Percentiles rank a stretch among this genome's conserved stretches.
Conservation (phyloP, 2,329 filamentous ascomycete species). For the Kalmusia sp. region DNA sequence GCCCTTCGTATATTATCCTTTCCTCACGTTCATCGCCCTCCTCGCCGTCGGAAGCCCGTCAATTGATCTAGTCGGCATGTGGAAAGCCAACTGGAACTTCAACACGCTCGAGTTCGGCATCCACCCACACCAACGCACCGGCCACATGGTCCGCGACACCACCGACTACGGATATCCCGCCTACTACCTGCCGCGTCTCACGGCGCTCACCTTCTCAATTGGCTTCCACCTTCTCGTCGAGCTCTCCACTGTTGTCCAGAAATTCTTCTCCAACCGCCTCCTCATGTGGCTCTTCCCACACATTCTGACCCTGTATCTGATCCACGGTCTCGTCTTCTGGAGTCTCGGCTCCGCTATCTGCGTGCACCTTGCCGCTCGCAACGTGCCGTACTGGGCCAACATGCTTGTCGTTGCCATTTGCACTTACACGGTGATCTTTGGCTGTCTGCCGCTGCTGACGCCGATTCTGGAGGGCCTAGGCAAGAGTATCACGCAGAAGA, state of each 20-base stretch:
- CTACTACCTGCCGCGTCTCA: constrained; percentile 51
- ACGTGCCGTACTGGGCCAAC: constrained; percentile 36
- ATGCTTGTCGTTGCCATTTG: constrained; percentile 32
- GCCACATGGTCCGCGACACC: constrained; percentile 40
- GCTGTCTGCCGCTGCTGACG: constrained; percentile 35
- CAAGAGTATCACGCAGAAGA: constrained; percentile 35
- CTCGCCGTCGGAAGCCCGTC: constrained; percentile 32
- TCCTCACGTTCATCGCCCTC: constrained; percentile 31
- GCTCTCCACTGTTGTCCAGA: constrained; percentile 43
- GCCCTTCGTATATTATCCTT: constrained; percentile 41
- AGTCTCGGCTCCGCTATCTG: constrained; percentile 36
- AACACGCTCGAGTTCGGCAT: constrained; percentile 47
- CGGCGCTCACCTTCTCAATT: constrained; percentile 45
- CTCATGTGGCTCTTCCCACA: constrained; percentile 52
- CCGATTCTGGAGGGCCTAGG: constrained; percentile 40
- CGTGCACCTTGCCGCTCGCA: constrained; percentile 28
- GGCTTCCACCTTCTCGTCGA: constrained; percentile 37
- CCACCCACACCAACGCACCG: constrained; percentile 47
- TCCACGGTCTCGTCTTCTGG: constrained; percentile 55
- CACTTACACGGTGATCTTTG: constrained; percentile 33
- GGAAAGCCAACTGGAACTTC: constrained; percentile 37
- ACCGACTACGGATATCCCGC: constrained; percentile 41
- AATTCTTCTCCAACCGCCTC: constrained; percentile 44
- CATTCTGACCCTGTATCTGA: constrained; percentile 54
- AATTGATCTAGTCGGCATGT: constrained; percentile 39